A percentile compares a stretch with the other conserved stretches of the same genome.
These are phyloP conservation scores for Macrophomina pseudophaseolina DNA, from an alignment of 2,329 filamentous ascomycete genomes.

Conservation along the genomic window DNA sequence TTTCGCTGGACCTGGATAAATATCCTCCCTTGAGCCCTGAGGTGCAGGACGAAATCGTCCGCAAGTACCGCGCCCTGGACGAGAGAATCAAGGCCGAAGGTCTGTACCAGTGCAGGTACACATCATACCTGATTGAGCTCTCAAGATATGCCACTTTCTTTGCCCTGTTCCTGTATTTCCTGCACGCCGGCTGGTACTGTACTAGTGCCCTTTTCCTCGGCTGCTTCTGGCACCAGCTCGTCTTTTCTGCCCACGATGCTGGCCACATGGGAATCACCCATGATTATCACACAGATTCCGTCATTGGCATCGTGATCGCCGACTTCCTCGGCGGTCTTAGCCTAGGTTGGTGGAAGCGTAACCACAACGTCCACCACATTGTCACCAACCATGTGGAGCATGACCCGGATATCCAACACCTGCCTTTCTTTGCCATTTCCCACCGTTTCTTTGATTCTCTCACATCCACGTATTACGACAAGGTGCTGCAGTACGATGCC, in stretches of 20 bases:
- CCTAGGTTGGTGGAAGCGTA: conserved; percentile 95
- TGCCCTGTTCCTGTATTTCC: conserved; percentile 59
- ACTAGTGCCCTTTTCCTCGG: conserved; percentile 77
- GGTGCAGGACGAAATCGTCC: conserved; percentile 76
- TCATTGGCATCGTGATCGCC: conserved; percentile 88
- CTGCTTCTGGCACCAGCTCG: conserved; percentile 89
- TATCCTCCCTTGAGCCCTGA: conserved; percentile 78
- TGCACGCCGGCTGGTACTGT: conserved; percentile 51
- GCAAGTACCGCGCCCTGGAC: conserved; percentile 81
- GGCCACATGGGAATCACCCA: conserved; percentile 98
- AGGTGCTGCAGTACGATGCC: conserved; percentile 67
- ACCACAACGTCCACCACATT: conserved; percentile 95
- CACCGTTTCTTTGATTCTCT: conserved; percentile 69
- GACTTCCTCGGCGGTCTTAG: conserved; percentile 89
- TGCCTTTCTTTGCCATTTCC: conserved; percentile 71
- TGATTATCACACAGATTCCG: conserved; percentile 78
- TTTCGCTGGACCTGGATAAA: conserved; percentile 75
- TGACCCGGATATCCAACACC: conserved; percentile 87
- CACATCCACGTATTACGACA: conserved; percentile 70
- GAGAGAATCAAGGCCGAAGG: conserved; percentile 73
- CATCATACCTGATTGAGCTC: conserved; percentile 75
- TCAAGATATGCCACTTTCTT: conserved; percentile 74
- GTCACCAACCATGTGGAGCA: conserved; percentile 95
- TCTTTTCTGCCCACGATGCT: conserved; percentile 93
- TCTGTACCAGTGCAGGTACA: conserved; percentile 84